Percentiles rank a stretch among this genome's conserved stretches.
Conservation (phyloP, 2,329 filamentous ascomycete species). For the Xylariaceae sp. region DNA sequence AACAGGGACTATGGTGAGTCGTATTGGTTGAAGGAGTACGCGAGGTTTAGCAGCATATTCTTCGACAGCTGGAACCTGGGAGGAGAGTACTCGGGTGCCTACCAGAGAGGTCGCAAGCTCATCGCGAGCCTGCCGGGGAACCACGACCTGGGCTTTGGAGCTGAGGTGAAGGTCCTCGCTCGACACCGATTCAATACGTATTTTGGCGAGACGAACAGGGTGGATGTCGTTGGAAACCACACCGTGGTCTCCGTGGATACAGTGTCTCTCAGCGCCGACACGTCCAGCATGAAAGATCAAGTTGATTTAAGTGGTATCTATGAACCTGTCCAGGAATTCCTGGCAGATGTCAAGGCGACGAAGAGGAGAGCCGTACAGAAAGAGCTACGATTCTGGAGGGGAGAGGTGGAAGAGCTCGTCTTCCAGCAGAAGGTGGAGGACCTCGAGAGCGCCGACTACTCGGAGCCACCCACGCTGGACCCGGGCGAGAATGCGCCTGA, state of each 20-base stretch:
- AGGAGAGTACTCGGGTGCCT: conserved; percentile 44
- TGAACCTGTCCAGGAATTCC: conserved; percentile 67
- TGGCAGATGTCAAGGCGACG: conserved; percentile 55
- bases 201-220: conserved; percentile 85
- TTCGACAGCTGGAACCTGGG: conserved; percentile 59
- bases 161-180: conserved; percentile 72
- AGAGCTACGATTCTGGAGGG: conserved; percentile 59
- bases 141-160: conserved; percentile 88
- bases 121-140: conserved; percentile 87
- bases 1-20: conserved; percentile 68
- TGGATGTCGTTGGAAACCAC: conserved; percentile 91
- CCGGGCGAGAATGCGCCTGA: conserved; percentile 43
- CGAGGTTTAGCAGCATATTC: conserved; percentile 80
- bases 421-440: conserved; percentile 56
- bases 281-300: conserved; percentile 41
- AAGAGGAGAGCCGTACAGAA: conserved; percentile 63
- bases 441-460: conserved; percentile 38
- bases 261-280: conserved; percentile 73
- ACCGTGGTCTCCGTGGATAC: conserved; percentile 89
- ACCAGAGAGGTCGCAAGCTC: conserved; percentile 64
- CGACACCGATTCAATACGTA: conserved; percentile 77
- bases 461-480: conserved; percentile 31
- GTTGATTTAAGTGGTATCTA: conserved; percentile 59
- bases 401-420: conserved; percentile 45
- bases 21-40: conserved; percentile 84